Evolutionary conservation across 179 eudicot genomes (phyloP), one percentile per base, ranked within the genome.

Genomic region (Nepenthes alata): DNA sequence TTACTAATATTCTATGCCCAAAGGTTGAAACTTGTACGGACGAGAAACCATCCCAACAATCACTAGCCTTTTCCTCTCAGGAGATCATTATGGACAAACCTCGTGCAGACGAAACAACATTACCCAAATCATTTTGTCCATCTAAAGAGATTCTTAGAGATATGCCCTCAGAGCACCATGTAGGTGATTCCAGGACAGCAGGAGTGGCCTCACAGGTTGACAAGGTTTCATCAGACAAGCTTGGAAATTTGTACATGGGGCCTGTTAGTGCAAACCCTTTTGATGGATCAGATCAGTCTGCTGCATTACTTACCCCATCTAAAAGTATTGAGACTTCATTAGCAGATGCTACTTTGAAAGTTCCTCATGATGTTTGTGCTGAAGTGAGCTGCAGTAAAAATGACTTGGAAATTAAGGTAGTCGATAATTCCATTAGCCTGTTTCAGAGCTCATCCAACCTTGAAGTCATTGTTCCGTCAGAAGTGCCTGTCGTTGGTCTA

Each of bases 1-100:
- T 45, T 6, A 6, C 6, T 5, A 45, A 6, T 45, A 45, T 45
- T 6, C 8, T 45, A 49, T 49, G 11, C 14, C 13, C 47, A 15
- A 74, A 69, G 41, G 58, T 10, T 55, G 78, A 74, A 62, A 37
- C 11, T 53, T 58, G 45, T 36, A 38, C 53, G 7, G 77, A 71
- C 61, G 74, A 71, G 16, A 80, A 68, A 44, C 54, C 49, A 15
- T 47, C 11, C 35, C 15, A 45, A 45, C 64, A 55, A 16, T 41
- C 51, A 10, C 11, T 47, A 3, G 63, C 59, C 58, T 63, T 72
- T 35, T 7, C 58, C 2, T 12, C 62, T 57, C 64, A 60, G 49
- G 74, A 67, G 57, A 67, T 37, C 58, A 14, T 45, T 37, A 2
- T 12, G 35, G 68, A 66, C 8, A 38, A 15, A 61, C 16, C 41